Evolutionary conservation across 225 moss, liverwort and hornwort genomes (phyloP).

Genomic region (Climacium dendroides): DNA sequence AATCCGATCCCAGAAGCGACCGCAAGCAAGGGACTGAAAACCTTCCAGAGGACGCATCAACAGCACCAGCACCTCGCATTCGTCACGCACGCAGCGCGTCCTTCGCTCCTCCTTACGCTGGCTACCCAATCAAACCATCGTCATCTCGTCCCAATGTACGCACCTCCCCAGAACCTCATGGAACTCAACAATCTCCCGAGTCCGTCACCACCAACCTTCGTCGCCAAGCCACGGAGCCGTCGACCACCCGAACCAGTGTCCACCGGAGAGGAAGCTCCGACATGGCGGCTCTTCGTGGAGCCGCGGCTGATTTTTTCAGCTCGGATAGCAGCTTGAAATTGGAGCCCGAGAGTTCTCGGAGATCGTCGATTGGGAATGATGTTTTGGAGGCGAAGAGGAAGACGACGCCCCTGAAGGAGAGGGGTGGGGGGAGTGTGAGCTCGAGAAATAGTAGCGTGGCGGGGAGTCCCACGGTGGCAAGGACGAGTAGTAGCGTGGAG

Average conservation of each 20-base stretch:
- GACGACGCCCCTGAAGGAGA: conserved; percentile 5
- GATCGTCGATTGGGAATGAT: neutral
- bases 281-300: conserved; percentile 19
- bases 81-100: conserved; percentile 33
- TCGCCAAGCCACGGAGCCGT: neutral
- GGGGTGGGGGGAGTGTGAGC: neutral
- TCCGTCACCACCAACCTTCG: neutral
- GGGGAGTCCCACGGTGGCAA: conserved; percentile 24
- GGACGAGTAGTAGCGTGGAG: conserved; percentile 1
- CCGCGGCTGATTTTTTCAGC: conserved; percentile 26
- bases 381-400: conserved; percentile 1
- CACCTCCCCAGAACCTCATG: neutral
- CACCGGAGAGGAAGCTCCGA: conserved; percentile 43
- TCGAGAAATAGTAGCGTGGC: conserved; percentile 25
- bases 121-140: neutral
- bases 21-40: neutral
- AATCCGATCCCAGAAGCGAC: neutral
- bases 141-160: neutral
- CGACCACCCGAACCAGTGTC: neutral
- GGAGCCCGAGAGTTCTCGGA: neutral
- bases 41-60: neutral
- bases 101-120: conserved; percentile 23
- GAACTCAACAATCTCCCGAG: neutral
- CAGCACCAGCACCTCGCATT: neutral
- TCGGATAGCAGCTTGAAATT: conserved; percentile 9